Evolutionary conservation across 768 basidiomycete species (phyloP).

Genomic region (Nidula microcarpa): DNA sequence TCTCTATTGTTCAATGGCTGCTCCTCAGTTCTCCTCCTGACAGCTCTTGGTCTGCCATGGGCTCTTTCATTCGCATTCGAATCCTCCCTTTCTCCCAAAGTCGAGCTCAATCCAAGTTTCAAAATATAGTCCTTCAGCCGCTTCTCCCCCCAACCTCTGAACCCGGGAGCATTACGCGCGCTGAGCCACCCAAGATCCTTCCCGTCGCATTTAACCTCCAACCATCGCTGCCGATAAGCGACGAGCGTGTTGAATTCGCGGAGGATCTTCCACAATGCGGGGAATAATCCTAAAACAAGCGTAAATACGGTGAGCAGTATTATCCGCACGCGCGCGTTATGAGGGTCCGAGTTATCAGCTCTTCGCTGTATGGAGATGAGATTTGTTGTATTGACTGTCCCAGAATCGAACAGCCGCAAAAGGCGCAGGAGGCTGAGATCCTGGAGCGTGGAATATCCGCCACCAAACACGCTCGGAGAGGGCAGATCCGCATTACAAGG

Average conservation of each 20-base stretch:
- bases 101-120: slow-evolving; percentile 63
- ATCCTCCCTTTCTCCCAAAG: slow-evolving; percentile 33
- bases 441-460: slow-evolving; percentile 63
- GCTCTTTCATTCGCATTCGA: slow-evolving; percentile 17
- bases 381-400: slow-evolving; percentile 27
- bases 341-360: slow-evolving; percentile 31
- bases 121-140: slow-evolving; percentile 66
- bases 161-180: slow-evolving; percentile 58
- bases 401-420: slow-evolving; percentile 54
- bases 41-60: slow-evolving; percentile 23
- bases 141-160: slow-evolving; percentile 71
- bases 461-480: slow-evolving; percentile 40
- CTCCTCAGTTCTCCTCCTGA: slow-evolving; percentile 31
- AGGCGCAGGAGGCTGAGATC: slow-evolving; percentile 77
- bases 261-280: slow-evolving; percentile 62
- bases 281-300: slow-evolving; percentile 58
- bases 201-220: slow-evolving; percentile 59
- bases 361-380: slow-evolving; percentile 24
- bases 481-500: slow-evolving; percentile 65
- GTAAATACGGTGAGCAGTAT: slow-evolving; percentile 66
- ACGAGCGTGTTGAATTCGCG: slow-evolving; percentile 58
- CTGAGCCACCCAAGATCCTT: slow-evolving; percentile 78
- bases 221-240: slow-evolving; percentile 56
- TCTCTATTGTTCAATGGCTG: slow-evolving; percentile 38
- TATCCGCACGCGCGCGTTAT: slow-evolving; percentile 54